These are phyloP conservation scores for Brassica rapa DNA, from an alignment of 345 rosid species.

Conservation along the genomic window DNA sequence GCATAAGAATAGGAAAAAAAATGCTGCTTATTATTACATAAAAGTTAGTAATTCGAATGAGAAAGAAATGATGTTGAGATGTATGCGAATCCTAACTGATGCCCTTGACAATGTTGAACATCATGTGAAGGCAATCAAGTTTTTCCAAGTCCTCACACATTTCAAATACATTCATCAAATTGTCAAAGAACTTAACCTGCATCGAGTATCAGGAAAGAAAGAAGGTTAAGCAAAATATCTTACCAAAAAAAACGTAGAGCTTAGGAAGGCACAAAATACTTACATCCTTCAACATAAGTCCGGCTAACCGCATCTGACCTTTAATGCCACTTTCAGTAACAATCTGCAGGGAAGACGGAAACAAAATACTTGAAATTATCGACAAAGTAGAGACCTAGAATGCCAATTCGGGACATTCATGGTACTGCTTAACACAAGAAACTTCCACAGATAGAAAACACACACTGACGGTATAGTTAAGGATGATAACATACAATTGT, in stretches of 20 bases:
- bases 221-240: constrained; percentile 14
- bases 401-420: not conserved
- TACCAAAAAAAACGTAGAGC: constrained; percentile 7
- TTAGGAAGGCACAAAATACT: constrained; percentile 34
- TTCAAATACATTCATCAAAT: constrained; percentile 73
- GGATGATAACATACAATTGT: constrained; percentile 7
- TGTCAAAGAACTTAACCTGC: constrained; percentile 78
- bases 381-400: not conserved
- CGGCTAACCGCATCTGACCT: constrained; percentile 72
- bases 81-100: constrained; percentile 60
- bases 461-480: not conserved
- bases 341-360: constrained; percentile 41
- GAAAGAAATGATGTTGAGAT: constrained; percentile 19
- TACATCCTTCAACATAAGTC: constrained; percentile 76
- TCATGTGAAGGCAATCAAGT: constrained; percentile 71
- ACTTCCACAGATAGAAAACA: not conserved
- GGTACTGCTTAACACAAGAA: not conserved
- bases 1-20: constrained; percentile 41
- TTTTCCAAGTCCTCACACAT: constrained; percentile 67
- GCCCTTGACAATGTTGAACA: constrained; percentile 77
- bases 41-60: constrained; percentile 17
- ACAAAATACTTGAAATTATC: constrained; percentile 11
- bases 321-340: constrained; percentile 69
- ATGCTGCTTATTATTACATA: constrained; percentile 11
- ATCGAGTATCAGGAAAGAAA: constrained; percentile 37